phyloP scores from a whole-genome alignment of 306 rosid species.

The Bauhinia variegata region DNA sequence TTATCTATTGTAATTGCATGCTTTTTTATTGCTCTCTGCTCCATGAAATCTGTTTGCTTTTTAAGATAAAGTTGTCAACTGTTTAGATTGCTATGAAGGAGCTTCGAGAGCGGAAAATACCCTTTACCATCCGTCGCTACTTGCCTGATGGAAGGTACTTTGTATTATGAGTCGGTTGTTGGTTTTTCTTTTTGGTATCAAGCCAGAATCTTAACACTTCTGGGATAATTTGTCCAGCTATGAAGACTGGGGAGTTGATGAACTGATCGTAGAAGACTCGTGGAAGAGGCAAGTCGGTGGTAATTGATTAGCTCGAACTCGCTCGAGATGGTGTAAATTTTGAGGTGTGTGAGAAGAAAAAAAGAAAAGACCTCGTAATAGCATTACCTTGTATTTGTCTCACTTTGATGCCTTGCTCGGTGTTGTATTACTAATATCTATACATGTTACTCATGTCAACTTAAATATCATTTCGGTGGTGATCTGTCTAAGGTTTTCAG shows the following conservation, averaged over 20 bases:
- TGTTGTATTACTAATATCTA: too few relatives aligned
- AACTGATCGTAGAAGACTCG: conserved; percentile 92
- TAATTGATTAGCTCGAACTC: conserved; percentile 47
- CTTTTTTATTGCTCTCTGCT: not conserved
- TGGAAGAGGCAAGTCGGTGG: conserved; percentile 99
- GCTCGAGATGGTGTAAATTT: not conserved
- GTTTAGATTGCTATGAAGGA: conserved; percentile 95
- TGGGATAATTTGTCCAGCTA: conserved; percentile 51
- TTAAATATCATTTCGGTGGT: too few relatives aligned
- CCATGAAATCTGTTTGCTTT: not conserved
- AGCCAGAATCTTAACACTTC: not conserved
- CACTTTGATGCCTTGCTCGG: too few relatives aligned
- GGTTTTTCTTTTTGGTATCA: not conserved
- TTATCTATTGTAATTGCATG: not conserved
- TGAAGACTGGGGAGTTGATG: conserved; percentile 99
- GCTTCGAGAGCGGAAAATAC: conserved; percentile 89
- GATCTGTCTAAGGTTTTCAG: too few relatives aligned
- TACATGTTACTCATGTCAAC: too few relatives aligned
- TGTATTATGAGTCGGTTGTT: not conserved
- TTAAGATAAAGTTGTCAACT: not conserved
- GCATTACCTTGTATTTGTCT: too few relatives aligned
- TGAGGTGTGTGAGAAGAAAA: not conserved
- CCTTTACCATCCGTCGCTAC: conserved; percentile 94
- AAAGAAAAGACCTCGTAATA: too few relatives aligned
- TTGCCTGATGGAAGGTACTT: conserved; percentile 93